Conservation (phyloP, 2,329 filamentous ascomycete genomes). For the Colletotrichum tofieldiae region DNA sequence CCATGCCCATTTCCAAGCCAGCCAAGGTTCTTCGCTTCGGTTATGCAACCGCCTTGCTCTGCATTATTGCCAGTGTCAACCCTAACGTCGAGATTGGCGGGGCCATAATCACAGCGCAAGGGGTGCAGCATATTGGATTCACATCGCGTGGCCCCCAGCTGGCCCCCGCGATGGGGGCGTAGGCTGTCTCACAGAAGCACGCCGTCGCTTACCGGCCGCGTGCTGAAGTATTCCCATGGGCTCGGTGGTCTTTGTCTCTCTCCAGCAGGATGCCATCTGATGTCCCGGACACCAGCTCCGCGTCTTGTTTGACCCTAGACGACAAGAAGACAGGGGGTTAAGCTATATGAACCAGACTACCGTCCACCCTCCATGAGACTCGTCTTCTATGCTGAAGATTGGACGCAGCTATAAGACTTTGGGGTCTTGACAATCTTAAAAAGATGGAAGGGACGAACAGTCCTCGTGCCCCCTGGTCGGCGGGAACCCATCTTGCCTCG, state of each 20-base stretch:
- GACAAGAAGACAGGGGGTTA: slow-evolving; percentile 1
- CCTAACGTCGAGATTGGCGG: background rate
- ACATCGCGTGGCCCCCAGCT: slow-evolving; percentile 1
- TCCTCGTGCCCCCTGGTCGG: background rate
- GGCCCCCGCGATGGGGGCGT: background rate
- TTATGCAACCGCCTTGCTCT: background rate
- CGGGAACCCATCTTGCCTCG: background rate
- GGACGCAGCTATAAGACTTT: slow-evolving; percentile 10
- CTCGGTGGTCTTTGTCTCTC: background rate
- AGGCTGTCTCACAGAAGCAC: slow-evolving; percentile 2
- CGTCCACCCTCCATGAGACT: slow-evolving; percentile 14
- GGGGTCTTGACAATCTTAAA: background rate
- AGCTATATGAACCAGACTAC: slow-evolving; percentile 18
- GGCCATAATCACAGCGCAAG: background rate
- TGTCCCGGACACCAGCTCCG: background rate
- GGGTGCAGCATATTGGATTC: background rate
- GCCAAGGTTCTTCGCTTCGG: background rate
- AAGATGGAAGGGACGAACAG: background rate
- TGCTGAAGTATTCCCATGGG: slow-evolving; percentile 31
- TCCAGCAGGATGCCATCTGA: slow-evolving; percentile 12
- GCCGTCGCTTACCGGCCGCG: slow-evolving; percentile 8
- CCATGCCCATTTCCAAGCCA: background rate
- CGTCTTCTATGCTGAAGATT: slow-evolving; percentile 23
- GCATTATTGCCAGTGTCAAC: slow-evolving; percentile 5
- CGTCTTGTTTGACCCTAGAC: slow-evolving; percentile 4